A percentile compares a stretch with the other conserved stretches of the same genome.
Evolutionary conservation across 1,284 basidiomycete species (phyloP).

Genomic region (Amylostereum areolatum): DNA sequence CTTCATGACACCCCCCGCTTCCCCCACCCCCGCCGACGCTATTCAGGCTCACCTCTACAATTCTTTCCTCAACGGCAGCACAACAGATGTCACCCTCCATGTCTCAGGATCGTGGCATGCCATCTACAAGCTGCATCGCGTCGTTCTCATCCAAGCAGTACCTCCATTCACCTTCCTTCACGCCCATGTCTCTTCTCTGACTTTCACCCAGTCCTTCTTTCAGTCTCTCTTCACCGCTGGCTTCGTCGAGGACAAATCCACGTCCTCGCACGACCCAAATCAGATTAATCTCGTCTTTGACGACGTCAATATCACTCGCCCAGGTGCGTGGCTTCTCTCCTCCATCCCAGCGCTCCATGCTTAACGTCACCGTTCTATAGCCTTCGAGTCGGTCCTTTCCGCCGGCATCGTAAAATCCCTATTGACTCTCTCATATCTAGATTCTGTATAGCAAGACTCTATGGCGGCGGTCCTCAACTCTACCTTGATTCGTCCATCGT

Average conservation of each 20-base stretch:
- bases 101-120: constrained; percentile 71
- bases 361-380: constrained; percentile 24
- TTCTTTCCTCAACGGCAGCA: constrained; percentile 65
- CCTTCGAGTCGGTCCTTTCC: constrained; percentile 51
- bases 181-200: constrained; percentile 3
- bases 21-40: constrained; percentile 28
- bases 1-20: constrained; percentile 11
- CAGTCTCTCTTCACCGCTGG: constrained; percentile 78
- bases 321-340: constrained; percentile 44
- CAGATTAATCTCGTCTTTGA: constrained; percentile 71
- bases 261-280: constrained; percentile 20
- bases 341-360: constrained; percentile 6
- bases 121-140: constrained; percentile 72
- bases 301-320: constrained; percentile 81
- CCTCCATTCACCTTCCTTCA: constrained; percentile 20
- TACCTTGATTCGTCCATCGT: constrained; percentile 61
- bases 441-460: constrained; percentile 77
- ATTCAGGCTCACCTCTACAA: constrained; percentile 71
- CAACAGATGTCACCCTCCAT: constrained; percentile 71
- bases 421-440: constrained; percentile 30
- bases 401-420: constrained; percentile 6
- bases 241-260: constrained; percentile 45
- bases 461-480: constrained; percentile 78
- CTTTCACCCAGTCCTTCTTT: constrained; percentile 66
- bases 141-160: constrained; percentile 83